Evolutionary conservation across 495 filamentous ascomycete genomes (phyloP).

Genomic region (Pyrenopolyporus hunteri): DNA sequence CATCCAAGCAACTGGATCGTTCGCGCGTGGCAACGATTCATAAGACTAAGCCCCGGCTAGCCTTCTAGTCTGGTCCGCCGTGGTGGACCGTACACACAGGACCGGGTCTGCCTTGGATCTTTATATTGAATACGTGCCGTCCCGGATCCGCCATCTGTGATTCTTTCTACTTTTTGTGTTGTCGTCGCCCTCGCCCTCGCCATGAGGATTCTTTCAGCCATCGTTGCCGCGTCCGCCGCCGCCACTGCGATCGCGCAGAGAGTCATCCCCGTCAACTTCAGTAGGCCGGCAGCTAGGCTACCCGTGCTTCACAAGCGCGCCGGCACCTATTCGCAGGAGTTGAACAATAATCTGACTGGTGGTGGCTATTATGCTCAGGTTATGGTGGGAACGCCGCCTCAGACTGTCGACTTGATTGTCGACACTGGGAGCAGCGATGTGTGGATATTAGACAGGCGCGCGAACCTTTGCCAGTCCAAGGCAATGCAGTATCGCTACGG

Average conservation of each 20-base stretch:
- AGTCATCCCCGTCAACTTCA: slow-evolving; percentile 37
- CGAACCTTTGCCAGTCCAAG: slow-evolving; percentile 50
- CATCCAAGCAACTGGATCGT: slow-evolving; percentile 6
- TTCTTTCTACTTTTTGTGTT: neutral
- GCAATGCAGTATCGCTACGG: slow-evolving; percentile 44
- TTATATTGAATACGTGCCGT: too few species aligned
- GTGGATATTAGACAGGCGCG: slow-evolving; percentile 63
- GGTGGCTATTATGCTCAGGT: slow-evolving; percentile 71
- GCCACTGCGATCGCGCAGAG: slow-evolving; percentile 19
- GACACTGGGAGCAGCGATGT: slow-evolving; percentile 90
- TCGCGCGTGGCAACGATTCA: slow-evolving; percentile 5
- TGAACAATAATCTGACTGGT: slow-evolving; percentile 56
- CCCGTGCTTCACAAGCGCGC: slow-evolving; percentile 27
- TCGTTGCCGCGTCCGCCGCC: slow-evolving; percentile 16
- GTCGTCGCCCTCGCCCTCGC: neutral
- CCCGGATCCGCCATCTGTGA: neutral
- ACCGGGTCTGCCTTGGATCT: neutral
- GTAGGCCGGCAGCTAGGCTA: slow-evolving; percentile 19
- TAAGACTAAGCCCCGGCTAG: slow-evolving; percentile 7
- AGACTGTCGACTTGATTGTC: slow-evolving; percentile 60
- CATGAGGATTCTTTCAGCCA: slow-evolving; percentile 30
- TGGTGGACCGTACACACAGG: neutral
- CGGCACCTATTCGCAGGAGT: slow-evolving; percentile 44
- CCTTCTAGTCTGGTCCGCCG: neutral
- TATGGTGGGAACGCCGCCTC: slow-evolving; percentile 71